Base-by-base conservation (phyloP, 345 rosid species). In the Melaleuca alternifolia region DNA sequence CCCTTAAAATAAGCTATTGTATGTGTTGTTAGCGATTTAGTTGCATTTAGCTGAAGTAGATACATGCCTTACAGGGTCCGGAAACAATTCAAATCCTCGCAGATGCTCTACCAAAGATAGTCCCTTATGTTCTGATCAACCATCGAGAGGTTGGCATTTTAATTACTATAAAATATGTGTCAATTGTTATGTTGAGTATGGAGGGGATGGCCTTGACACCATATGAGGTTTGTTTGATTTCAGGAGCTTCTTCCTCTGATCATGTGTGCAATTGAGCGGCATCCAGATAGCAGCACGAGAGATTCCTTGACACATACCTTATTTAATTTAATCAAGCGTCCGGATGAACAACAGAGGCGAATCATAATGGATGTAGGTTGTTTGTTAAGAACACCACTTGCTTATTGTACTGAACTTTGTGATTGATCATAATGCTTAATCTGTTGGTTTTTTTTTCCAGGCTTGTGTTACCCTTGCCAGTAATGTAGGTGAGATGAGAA, bases 251-350 rank as follows among this genome's bases (percentile, higher is more conserved):
- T 97, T 83, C 98, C 99, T 24, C 90, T 97, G 88, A 97, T 97
- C 92, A 97, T 96, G 98, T 97, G 99, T 92, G 98, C 98, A 85
- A 97, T 97, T 52, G 99, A 97, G 92, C 94, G 97, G 88, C 99
- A 97, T 91, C 98, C 99, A 86, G 97, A 91, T 89, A 88, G 94
- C 86, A 88, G 84, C 83, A 93, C 94, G 59, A 93, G 98, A 86
- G 98, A 96, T 91, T 96, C 99, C 89, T 92, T 97, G 93, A 97
- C 99, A 52, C 98, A 96, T 89, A 94, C 98, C 59, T 86, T 97
- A 61, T 97, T 97, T 89, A 97, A 97, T 91, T 93, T 97, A 91
- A 96, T 97, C 90, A 95, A 96, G 89, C 98, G 98, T 62, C 99
- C 99, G 11, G 99, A 97, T 91, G 99, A 97, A 89, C 94, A 96